phyloP scores from a whole-genome alignment of 169 alveolate species.

The Hammondia hammondi region DNA sequence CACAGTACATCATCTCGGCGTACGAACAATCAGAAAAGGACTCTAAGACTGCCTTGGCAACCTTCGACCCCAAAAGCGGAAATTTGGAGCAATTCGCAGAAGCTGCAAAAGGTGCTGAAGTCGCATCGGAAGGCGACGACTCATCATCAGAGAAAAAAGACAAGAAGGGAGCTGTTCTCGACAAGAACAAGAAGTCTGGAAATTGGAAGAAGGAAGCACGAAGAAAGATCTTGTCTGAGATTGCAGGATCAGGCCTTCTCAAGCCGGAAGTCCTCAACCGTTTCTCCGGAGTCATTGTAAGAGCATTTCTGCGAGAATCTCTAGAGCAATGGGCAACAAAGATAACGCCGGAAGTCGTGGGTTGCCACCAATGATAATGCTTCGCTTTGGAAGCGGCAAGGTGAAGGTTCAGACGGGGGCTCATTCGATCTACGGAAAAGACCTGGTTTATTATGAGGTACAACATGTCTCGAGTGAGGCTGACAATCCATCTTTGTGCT shows the following conservation, averaged over 20 bases:
- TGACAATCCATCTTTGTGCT: too few species aligned
- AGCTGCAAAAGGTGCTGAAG: slow-evolving; percentile 38
- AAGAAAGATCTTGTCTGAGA: slow-evolving; percentile 18
- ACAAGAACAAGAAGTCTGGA: slow-evolving; percentile 17
- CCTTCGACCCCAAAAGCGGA: slow-evolving; percentile 26
- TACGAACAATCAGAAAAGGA: slow-evolving; percentile 13
- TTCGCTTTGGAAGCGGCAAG: not conserved
- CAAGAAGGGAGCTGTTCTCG: not conserved
- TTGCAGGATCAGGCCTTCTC: slow-evolving; percentile 38
- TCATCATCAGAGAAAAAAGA: not conserved
- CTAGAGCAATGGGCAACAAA: not conserved
- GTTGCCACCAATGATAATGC: not conserved
- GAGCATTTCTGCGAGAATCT: not conserved
- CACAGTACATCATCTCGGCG: slow-evolving; percentile 65
- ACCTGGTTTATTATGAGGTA: not conserved
- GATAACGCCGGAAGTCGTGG: not conserved
- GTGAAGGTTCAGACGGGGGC: not conserved
- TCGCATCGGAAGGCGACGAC: not conserved
- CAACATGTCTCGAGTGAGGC: too few species aligned
- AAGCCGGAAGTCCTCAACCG: slow-evolving; percentile 46
- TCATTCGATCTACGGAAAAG: not conserved
- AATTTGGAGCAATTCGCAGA: slow-evolving; percentile 51
- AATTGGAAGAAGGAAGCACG: slow-evolving; percentile 22
- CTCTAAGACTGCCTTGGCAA: not conserved
- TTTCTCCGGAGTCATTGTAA: slow-evolving; percentile 28